Evolutionary conservation across 345 rosid species (phyloP), one percentile per base, ranked within the genome.

Genomic region (Aquilaria malaccensis): DNA sequence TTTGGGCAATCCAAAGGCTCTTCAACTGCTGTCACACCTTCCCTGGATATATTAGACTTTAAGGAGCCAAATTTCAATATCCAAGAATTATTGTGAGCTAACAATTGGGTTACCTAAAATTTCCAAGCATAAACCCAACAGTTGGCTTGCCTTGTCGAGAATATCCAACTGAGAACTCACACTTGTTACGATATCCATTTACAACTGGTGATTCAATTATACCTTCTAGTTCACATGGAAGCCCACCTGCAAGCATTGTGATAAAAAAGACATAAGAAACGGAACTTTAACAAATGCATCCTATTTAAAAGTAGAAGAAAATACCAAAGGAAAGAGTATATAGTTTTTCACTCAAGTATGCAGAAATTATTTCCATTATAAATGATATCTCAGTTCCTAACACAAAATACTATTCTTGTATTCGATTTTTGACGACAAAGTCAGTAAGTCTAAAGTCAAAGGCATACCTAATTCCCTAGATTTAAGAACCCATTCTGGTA

Each of bases 11-110:
- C 79, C 63, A 70, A 66, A 60, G 99, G 95, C 70, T 85, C 96
- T 80, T 82, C 95, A 2, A 94, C 95, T 71, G 97, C 99, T 56
- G 99, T 94, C 60, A 94, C 95, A 45, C 99, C 96, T 70, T 85
- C 95, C 73, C 99, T 90, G 78, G 33, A 76, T 69, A 63, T 55
- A 48, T 58, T 33, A 54, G 59, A 51, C 4, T 52, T 67, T 66
- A 73, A 73, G 67, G 57, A 56, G 45, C 30, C 45, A 29, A 52
- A 32, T 46, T 15, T 67, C 55, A 58, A 70, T 13, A 65, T 63
- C 48, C 62, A n/a, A 47, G 49, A 51, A 66, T 60, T 61, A 65
- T 29, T 6, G 45, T 33, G n/a, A 31, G 49, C 15, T 56, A 48
- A 61, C 59, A 61, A 63, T 54, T 60, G 51, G 50, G 41, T 15